A percentile compares a stretch with the other conserved stretches of the same genome.
Evolutionary conservation across 768 basidiomycete species (phyloP).

Genomic region (Candolleomyces aberdarensis): DNA sequence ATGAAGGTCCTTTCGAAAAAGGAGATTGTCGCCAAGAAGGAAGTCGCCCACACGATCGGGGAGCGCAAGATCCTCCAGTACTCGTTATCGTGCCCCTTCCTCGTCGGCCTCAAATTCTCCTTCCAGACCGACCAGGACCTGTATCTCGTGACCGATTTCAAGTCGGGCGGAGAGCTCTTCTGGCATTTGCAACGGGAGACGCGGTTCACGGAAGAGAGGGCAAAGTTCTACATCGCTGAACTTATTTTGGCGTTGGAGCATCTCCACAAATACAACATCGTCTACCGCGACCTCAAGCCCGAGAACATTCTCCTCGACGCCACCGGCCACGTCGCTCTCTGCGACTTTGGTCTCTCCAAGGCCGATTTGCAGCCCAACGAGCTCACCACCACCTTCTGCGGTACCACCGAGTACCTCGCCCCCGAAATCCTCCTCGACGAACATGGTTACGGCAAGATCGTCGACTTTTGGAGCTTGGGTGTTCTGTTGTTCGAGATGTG

Average conservation of each 20-base stretch:
- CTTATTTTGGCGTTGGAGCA: constrained; percentile 94
- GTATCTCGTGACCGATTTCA: constrained; percentile 98
- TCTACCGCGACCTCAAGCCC: constrained; percentile 94
- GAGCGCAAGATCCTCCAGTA: constrained; percentile 98
- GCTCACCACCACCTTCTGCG: constrained; percentile 98
- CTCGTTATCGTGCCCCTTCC: constrained; percentile 91
- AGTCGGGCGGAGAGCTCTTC: constrained; percentile 96
- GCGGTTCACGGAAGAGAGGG: constrained; percentile 88
- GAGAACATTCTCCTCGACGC: constrained; percentile 98
- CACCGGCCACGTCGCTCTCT: constrained; percentile 96
- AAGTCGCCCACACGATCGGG: constrained; percentile 98
- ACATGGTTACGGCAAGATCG: constrained; percentile 96
- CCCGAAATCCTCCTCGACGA: constrained; percentile 99
- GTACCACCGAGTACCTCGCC: constrained; percentile 97
- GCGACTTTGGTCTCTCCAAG: constrained; percentile 98
- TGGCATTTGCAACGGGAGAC: constrained; percentile 98
- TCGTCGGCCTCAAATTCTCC: constrained; percentile 96
- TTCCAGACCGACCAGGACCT: constrained; percentile 96
- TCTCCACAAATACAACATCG: constrained; percentile 96
- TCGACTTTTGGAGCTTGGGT: constrained; percentile 97
- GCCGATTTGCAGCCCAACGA: constrained; percentile 91
- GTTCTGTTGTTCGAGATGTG: constrained; percentile 99
- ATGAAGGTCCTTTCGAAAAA: constrained; percentile 99
- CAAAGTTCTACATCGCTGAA: constrained; percentile 96
- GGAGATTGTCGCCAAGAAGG: constrained; percentile 98